Base-by-base conservation (phyloP, 805 yeast species). In the Saccharomyces mikatae region DNA sequence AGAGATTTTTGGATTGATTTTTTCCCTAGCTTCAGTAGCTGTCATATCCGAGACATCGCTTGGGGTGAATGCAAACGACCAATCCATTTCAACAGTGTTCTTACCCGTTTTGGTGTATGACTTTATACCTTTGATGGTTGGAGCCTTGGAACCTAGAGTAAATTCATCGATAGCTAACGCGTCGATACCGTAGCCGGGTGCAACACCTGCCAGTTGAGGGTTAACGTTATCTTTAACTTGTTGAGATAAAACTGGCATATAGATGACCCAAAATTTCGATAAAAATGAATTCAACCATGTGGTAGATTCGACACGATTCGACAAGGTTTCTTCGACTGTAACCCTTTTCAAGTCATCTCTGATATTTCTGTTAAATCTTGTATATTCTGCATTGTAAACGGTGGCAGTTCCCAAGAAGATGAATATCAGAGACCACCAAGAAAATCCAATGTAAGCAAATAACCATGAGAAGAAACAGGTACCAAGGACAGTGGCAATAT, bases 41-140 rank as follows among this genome's bases (percentile, higher is more conserved):
- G 95, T 87, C 94, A 87, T 86, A 67, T 84, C 89, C 58, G 85
- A 88, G 29, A 87, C 83, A 70, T 87, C 91, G 67, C 81, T 85
- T 46, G 96, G 96, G 49, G 91, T 79, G 65, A 87, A 87, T 5
- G 85, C 82, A 63, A 87, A 84, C 6, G 82, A 82, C 91, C 92
- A 86, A 68, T 86, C 91, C 92, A 87, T 84, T 69, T 87, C 91
- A 58, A 84, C 82, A 48, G 78, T 73, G 63, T 84, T 83, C 46
- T 77, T 76, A 41, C 88, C 90, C 58, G 80, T 76, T 60, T 82
- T 82, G 11, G 92, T 82, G 68, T 82, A 86, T 3, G 94, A 83
- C 66, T 82, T 83, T 66, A 87, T 82, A 50, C 85, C 78, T 59
- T 83, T 82, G 54, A 87, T 80, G 50, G 84, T 76, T 50, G 96